Percentiles rank a stretch among this genome's conserved stretches.
Evolutionary conservation across 495 filamentous ascomycete species (phyloP).

Genomic region (Annulohypoxylon stygium): DNA sequence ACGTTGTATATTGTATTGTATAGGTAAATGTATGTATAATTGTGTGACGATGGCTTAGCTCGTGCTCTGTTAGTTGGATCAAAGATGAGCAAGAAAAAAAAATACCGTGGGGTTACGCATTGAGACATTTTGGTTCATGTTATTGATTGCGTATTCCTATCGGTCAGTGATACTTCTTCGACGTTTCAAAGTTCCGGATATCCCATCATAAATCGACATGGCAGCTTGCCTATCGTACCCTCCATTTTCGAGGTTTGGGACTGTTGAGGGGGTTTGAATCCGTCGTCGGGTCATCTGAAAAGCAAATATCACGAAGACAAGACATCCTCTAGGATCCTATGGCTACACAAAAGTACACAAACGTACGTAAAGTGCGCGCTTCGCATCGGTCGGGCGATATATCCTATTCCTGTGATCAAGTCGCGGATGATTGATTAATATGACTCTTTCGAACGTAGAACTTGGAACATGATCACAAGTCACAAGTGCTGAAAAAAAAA

Average conservation of each 20-base stretch:
- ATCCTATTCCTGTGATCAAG: constrained; percentile 31
- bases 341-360: not conserved
- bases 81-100: constrained; percentile 23
- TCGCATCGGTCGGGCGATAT: constrained; percentile 20
- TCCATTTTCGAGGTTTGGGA: constrained; percentile 5
- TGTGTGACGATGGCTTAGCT: constrained; percentile 27
- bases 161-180: not conserved
- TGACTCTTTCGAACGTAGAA: not conserved
- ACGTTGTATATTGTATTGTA: no score
- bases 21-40: constrained; percentile 9
- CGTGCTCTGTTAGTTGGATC: constrained; percentile 15
- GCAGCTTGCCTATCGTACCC: constrained; percentile 9
- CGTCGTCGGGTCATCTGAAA: constrained; percentile 23
- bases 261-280: constrained; percentile 4
- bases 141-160: constrained; percentile 21
- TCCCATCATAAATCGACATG: constrained; percentile 15
- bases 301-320: constrained; percentile 8
- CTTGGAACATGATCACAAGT: constrained; percentile 1
- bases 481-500: not conserved
- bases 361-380: not conserved
- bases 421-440: constrained; percentile 22
- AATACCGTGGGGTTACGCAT: constrained; percentile 28
- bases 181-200: constrained; percentile 5
- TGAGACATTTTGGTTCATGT: constrained; percentile 22
- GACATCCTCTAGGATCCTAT: constrained; percentile 34